Evolutionary conservation across 2,329 filamentous ascomycete genomes (phyloP).

Genomic region (Lachnellula subtilissima): DNA sequence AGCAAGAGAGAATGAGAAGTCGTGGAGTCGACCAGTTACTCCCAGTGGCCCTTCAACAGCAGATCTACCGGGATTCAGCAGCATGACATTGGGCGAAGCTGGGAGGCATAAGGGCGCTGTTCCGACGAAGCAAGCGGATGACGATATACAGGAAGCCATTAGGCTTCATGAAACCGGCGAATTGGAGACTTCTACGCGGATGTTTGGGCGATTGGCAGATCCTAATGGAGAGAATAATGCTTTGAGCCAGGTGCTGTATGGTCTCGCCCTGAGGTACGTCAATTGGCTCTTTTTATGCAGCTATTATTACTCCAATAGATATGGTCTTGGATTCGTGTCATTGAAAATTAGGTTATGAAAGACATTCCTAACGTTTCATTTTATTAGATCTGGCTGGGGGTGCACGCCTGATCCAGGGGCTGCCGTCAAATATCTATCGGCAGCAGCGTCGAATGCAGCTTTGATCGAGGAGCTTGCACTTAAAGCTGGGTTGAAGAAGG

Average conservation of each 20-base stretch:
- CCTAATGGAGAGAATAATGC: constrained; percentile 84
- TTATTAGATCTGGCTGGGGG: constrained; percentile 82
- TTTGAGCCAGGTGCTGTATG: constrained; percentile 91
- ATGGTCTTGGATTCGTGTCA: not conserved
- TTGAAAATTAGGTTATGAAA: constrained; percentile 1
- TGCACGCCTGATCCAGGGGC: constrained; percentile 65
- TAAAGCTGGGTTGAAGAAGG: constrained; percentile 82
- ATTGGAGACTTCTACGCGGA: constrained; percentile 70
- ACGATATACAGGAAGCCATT: constrained; percentile 92
- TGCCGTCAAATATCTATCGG: constrained; percentile 79
- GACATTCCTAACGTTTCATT: constrained; percentile 16
- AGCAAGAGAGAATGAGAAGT: constrained; percentile 55
- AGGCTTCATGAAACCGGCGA: constrained; percentile 82
- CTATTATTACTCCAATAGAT: constrained; percentile 4
- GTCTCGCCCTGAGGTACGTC: constrained; percentile 76
- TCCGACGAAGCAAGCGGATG: constrained; percentile 51
- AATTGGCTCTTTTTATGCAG: constrained; percentile 16
- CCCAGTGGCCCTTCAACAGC: constrained; percentile 21
- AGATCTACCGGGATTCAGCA: constrained; percentile 17
- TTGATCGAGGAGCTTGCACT: constrained; percentile 81
- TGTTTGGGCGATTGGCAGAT: constrained; percentile 82
- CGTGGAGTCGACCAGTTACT: constrained; percentile 39
- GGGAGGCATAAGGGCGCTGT: constrained; percentile 30
- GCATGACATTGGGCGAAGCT: constrained; percentile 22
- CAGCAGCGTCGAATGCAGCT: constrained; percentile 86